A percentile compares a stretch with the other conserved stretches of the same genome.
phyloP scores from a whole-genome alignment of 208 protist genomes.

The Naegleria gruberi region DNA sequence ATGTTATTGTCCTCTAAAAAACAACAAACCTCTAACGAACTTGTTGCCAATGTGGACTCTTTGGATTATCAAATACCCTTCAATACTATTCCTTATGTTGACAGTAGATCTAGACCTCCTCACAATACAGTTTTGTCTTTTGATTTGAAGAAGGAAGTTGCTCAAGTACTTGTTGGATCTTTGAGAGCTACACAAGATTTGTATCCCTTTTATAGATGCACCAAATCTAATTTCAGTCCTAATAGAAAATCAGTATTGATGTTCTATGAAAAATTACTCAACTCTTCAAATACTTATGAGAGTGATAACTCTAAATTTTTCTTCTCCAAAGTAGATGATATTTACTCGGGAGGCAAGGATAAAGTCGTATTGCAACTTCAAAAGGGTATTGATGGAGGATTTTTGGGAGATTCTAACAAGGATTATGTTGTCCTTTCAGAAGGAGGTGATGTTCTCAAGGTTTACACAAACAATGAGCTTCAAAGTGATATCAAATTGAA shows the following conservation, averaged over 20 bases:
- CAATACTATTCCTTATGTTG: background rate
- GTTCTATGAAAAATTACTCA: background rate
- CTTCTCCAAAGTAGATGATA: background rate
- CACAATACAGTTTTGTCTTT: background rate
- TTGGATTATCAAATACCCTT: background rate
- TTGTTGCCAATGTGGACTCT: background rate
- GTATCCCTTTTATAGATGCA: background rate
- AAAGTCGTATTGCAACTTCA: background rate
- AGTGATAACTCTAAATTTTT: background rate
- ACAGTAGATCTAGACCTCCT: background rate
- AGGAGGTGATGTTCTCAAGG: background rate
- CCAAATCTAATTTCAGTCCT: background rate
- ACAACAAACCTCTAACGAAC: background rate
- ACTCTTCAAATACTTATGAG: background rate
- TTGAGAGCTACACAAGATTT: background rate
- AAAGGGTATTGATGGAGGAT: background rate
- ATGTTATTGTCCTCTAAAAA: background rate
- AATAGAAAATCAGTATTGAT: background rate
- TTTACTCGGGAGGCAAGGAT: background rate
- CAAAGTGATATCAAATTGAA: slow-evolving; percentile 5
- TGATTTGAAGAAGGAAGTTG: background rate
- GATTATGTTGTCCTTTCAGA: background rate
- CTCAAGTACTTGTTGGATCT: background rate
- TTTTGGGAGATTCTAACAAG: background rate
- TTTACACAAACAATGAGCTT: background rate